These are phyloP conservation scores for Gaertneriomyces semiglobifer DNA, from an alignment of 192 early-diverging fungal genomes.

Conservation along the genomic window DNA sequence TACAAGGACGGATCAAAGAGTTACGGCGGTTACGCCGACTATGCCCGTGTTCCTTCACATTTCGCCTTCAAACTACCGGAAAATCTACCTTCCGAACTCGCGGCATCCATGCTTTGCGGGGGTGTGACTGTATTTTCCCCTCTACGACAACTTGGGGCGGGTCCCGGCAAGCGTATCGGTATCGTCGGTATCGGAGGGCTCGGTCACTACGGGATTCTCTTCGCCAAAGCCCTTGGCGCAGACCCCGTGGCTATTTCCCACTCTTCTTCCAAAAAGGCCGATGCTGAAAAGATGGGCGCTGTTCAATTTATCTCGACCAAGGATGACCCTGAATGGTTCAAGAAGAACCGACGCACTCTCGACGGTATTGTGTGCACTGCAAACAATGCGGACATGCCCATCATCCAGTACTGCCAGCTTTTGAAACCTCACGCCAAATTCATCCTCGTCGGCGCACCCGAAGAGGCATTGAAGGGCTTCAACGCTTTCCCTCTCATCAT, in stretches of 20 bases:
- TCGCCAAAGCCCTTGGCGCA: conserved; percentile 52
- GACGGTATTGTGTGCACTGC: conserved; percentile 34
- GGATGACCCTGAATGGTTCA: conserved; percentile 30
- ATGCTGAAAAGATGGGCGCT: conserved; percentile 34
- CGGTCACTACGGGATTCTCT: conserved; percentile 39
- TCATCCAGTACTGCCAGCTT: conserved; percentile 8
- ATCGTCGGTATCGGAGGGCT: conserved; percentile 80
- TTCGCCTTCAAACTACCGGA: conserved; percentile 57
- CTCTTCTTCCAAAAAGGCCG: conserved; percentile 26
- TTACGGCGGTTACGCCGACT: conserved; percentile 23
- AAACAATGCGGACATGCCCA: conserved; percentile 16
- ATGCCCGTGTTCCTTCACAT: conserved; percentile 21
- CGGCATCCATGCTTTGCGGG: conserved; percentile 76
- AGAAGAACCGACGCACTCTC: conserved; percentile 43
- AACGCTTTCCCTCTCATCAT: conserved; percentile 33
- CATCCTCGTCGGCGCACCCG: conserved; percentile 65
- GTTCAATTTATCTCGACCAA: conserved; percentile 32
- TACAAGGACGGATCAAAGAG: conserved; percentile 10
- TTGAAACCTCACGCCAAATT: conserved; percentile 55
- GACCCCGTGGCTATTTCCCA: conserved; percentile 31
- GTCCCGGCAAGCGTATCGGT: conserved; percentile 65
- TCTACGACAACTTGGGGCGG: conserved; percentile 52
- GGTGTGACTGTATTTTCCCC: conserved; percentile 74
- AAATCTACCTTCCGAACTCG: conserved; percentile 55
- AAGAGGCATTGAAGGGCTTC: conserved; percentile 45